These are phyloP conservation scores for Eleusine coracana DNA, from an alignment of 176 grass and related monocot genomes.

Conservation along the genomic window DNA sequence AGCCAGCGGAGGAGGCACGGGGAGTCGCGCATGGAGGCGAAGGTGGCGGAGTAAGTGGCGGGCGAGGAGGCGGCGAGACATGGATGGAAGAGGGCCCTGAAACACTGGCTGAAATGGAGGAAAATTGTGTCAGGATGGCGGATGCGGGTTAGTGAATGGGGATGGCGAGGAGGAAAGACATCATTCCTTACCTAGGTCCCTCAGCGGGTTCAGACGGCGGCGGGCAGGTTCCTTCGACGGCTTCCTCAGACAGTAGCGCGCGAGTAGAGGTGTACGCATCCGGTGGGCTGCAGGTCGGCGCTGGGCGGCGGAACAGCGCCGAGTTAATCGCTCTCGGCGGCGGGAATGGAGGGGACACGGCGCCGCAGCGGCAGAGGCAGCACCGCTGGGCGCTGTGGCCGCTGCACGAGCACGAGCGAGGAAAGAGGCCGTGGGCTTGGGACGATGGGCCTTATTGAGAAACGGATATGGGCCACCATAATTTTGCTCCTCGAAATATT, in stretches of 20 bases:
- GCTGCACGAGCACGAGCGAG: not conserved
- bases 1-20: not conserved
- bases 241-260: not conserved
- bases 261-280: not conserved
- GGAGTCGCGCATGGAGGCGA: slow-evolving; percentile 17
- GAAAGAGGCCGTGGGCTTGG: slow-evolving; percentile 16
- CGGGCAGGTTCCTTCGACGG: not conserved
- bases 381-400: no score
- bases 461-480: not conserved
- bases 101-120: not conserved
- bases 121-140: not conserved
- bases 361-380: not conserved
- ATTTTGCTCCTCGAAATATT: not conserved
- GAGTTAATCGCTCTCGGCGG: not conserved
- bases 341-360: not conserved
- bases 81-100: not conserved
- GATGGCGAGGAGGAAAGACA: not conserved
- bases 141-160: not conserved
- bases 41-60: slow-evolving; percentile 34
- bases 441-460: not conserved
- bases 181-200: slow-evolving; percentile 8
- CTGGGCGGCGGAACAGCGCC: not conserved
- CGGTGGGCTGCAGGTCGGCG: not conserved
- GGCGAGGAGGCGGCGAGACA: slow-evolving; percentile 47
- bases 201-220: not conserved